Evolutionary conservation across 371 early-diverging fungal genomes (phyloP), one percentile per base, ranked within the genome.

Genomic region (Mucor piriformis): DNA sequence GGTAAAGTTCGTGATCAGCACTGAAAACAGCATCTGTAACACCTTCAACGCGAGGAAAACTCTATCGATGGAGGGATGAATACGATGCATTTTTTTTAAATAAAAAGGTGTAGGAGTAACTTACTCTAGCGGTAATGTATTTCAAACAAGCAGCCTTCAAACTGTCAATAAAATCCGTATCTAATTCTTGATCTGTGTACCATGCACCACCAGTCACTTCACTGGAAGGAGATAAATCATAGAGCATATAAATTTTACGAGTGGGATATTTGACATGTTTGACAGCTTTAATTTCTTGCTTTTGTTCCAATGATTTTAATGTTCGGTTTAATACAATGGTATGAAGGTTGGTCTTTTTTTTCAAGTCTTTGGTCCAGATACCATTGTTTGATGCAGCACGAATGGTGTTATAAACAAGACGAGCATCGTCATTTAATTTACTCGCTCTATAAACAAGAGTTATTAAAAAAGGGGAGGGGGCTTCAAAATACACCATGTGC

Each of bases 151-250:
- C 88, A 5, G 81, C 72, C 35, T 92, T 82, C 21, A 99, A 67
- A 58, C 83, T 86, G 37, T 96, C 90, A 54, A 98, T 94, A 70
- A 98, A 98, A 20, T 94, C 95, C 4, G 83, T 83, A 79, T 99
- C 99, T 60, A 99, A 77, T 58, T 96, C 97, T 63, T 96, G 92
- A 74, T 98, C 97, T 1, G 92, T 95, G 71, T 92, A 99, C 96
- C 97, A 99, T 20, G 94, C 90, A 16, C 99, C 98, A 64, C 99
- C 99, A 21, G 97, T 96, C 10, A 99, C 83, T 63, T 97, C 97
- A 27, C 87, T 88, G 11, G 96, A 94, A 3, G 99, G 98, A 1
- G 86, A 84, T 42, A 93, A 50, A 54, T 95, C 92, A 55, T 78
- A 90, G 20, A 98, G 81, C 94, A 99, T 96, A 75, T 98, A 99